Evolutionary conservation across 495 filamentous ascomycete genomes (phyloP), one percentile per base, ranked within the genome.

Genomic region (Hypoxylon perforatum): DNA sequence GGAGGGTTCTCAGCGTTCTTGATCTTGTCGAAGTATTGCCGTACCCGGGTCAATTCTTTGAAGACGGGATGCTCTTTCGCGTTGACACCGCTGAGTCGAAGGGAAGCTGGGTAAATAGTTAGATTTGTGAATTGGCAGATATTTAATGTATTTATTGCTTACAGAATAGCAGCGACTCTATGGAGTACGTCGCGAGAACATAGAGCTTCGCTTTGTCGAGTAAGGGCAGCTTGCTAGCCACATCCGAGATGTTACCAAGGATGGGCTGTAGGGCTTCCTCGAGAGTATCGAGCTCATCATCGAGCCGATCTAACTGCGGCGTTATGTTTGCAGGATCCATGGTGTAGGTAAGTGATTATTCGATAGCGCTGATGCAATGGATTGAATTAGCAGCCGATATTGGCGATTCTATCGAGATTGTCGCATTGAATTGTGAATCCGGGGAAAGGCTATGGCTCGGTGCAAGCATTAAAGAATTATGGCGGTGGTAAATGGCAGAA

Each of bases 161-260:
- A 96, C 92, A 94, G 77, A 96, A 98, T 18, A 98, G 75, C 12
- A 97, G 79, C n/a, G 92, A 96, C 65, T 98, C 93, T 50, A 99
- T 87, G 0, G 93, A 86, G 74, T 98, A 98, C 0, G 92, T 89
- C 45, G 87, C 79, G 28, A 95, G 76, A 15, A 96, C 89, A 70
- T 95, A 91, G 57, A 97, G 87, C 78, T 97, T 96, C 17, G 95
- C 94, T 76, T 92, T 95, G 81, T 99, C 95, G 57, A 97, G 81
- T 9, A 99, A 82, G 1, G 96, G 93, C 30, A 99, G 80, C 75
- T 92, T 95, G 57, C 84, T 87, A 5, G 92, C 86, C 8, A 84
- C 81, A 49, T 90, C 87, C 19, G 86, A 78, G 21, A 98, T 71
- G 18, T 88, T 81, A 25, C 76, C 78, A 17, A 83, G 81, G 28